Conservation (phyloP, 2,329 filamentous ascomycete genomes). For the Pezicula radicicola region DNA sequence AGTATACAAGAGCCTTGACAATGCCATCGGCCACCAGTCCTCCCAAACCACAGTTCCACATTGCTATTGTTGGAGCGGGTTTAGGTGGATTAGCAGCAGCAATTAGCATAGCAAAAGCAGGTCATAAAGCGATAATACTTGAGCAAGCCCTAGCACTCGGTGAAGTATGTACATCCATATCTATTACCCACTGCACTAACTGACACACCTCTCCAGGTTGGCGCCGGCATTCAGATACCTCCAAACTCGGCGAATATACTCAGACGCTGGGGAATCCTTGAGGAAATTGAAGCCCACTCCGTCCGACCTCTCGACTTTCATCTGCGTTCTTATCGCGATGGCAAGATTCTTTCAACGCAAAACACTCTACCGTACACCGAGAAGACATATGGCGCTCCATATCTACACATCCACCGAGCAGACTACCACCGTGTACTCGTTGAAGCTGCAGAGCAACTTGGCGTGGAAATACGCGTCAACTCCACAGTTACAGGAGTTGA, state of each 20-base stretch:
- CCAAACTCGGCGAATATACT: slow-evolving; percentile 29
- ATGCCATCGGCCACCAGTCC: background rate
- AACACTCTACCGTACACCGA: slow-evolving; percentile 22
- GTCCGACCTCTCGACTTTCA: slow-evolving; percentile 28
- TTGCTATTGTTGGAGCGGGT: slow-evolving; percentile 19
- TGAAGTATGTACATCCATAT: background rate
- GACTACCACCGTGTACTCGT: slow-evolving; percentile 40
- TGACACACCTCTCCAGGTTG: slow-evolving; percentile 17
- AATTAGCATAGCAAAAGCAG: slow-evolving; percentile 14
- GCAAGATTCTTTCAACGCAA: slow-evolving; percentile 25
- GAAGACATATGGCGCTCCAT: slow-evolving; percentile 12
- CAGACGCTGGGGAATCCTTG: slow-evolving; percentile 24
- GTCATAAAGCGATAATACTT: slow-evolving; percentile 14
- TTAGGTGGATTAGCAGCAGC: slow-evolving; percentile 21
- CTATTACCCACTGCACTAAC: background rate
- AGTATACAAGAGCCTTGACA: too few species aligned
- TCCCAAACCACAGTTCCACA: slow-evolving; percentile 1
- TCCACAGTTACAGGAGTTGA: slow-evolving; percentile 31
- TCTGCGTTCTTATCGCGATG: slow-evolving; percentile 28
- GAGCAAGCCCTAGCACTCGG: slow-evolving; percentile 2
- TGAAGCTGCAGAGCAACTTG: slow-evolving; percentile 31
- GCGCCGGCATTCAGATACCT: slow-evolving; percentile 32
- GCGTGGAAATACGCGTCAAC: slow-evolving; percentile 32
- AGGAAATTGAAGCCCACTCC: slow-evolving; percentile 3
- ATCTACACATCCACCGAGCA: slow-evolving; percentile 41